Evolutionary conservation across 1,284 basidiomycete genomes (phyloP).

Genomic region (Microbotryum saponariae): DNA sequence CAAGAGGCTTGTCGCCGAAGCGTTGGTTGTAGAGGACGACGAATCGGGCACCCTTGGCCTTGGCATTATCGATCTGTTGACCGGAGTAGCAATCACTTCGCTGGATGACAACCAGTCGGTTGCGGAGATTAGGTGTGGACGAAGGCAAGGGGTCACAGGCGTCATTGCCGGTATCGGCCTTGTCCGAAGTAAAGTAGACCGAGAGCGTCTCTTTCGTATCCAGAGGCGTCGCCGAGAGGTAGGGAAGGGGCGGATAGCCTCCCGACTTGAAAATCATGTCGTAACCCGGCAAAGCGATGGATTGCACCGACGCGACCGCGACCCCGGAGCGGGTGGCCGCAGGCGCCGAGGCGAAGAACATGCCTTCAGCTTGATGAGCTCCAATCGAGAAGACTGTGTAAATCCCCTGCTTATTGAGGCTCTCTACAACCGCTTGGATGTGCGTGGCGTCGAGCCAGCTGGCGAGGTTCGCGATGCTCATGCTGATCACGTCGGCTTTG

Average conservation of each 20-base stretch:
- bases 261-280: conserved; percentile 11
- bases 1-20: too few relatives aligned
- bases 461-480: conserved; percentile 16
- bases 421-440: conserved; percentile 15
- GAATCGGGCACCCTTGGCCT: too few relatives aligned
- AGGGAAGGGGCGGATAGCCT: conserved; percentile 37
- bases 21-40: too few relatives aligned
- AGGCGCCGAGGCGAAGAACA: conserved; percentile 19
- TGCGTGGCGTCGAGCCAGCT: conserved; percentile 23
- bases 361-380: conserved; percentile 19
- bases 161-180: conserved; percentile 44
- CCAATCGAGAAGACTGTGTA: conserved; percentile 14
- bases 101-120: conserved; percentile 49
- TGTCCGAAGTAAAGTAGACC: conserved; percentile 38
- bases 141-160: conserved; percentile 53
- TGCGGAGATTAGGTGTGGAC: conserved; percentile 50
- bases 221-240: conserved; percentile 27
- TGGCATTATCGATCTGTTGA: too few relatives aligned
- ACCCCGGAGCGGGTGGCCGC: conserved; percentile 8
- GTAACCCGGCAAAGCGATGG: too few relatives aligned
- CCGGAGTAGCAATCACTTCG: conserved; percentile 45
- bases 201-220: conserved; percentile 31
- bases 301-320: conserved; percentile 8
- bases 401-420: conserved; percentile 9
- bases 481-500: conserved; percentile 21